Evolutionary conservation across 2,329 filamentous ascomycete species (phyloP), one percentile per base, ranked within the genome.

Genomic region (Phaeosphaeria sp.): DNA sequence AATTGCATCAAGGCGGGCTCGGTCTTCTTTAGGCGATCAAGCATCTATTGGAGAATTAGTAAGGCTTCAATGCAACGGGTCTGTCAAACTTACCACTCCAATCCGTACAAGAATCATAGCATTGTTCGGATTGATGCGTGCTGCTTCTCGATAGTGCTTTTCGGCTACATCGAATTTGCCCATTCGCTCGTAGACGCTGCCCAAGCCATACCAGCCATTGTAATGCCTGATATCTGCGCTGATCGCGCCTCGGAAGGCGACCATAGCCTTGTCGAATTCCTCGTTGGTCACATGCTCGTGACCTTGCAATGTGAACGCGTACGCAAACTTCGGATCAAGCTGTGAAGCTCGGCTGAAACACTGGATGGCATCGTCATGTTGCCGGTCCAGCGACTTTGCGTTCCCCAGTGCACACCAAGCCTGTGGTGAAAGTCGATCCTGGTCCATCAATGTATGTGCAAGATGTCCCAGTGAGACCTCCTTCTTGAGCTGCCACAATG

Each of bases 361-460:
- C 64, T 90, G 89, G 53, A 99, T 83, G 13, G 96, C 95, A 78
- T 97, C 92, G 70, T 99, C 95, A 64, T 97, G 94, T 71, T 99
- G 94, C 56, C 92, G 87, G 59, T 93, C 89, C 25, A 97, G 84
- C 1, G 95, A 97, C 83, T 94, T 97, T 1, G 93, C 93, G 72
- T 99, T 99, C 6, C 95, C 95, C 55, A 98, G 81, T 0, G 93
- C 92, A 73, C 93, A 97, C 96, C 95, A 99, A 3, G 95, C 93
- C 77, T 99, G 91, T 1, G 95, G 94, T 0, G 93, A 94, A 63
- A 95, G 84, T 80, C 93, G 95, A 58, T 93, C 91, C 17, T 91
- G 83, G 64, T 97, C 94, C 51, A 96, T 86, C 42, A 98, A 83
- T 69, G 96, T 92, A 71, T 98, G 94, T 0, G 94, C 92, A 25